Base-by-base conservation (phyloP, 176 grass and related monocot genomes). In the Luzula sylvatica region DNA sequence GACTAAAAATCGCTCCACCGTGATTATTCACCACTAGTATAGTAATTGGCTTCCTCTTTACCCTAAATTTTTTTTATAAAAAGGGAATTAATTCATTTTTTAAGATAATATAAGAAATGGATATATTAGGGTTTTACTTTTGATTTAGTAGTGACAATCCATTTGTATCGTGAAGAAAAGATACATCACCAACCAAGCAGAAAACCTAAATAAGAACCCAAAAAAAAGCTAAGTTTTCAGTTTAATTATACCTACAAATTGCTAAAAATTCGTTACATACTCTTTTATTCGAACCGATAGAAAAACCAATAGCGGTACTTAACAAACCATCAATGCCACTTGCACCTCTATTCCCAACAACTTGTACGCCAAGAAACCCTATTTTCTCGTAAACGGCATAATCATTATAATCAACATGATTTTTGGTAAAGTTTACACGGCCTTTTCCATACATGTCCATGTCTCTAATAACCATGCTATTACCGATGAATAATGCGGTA, bases 261-360 rank as follows among this genome's bases (percentile, higher is more conserved):
- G 15, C 38, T 25, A 35, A 35, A 16, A 26, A n/a, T 30, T 11
- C 67, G 53, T 54, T 27, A 68, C 60, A 46, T 62, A 88, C 89
- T 69, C 57, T 77, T 44, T 95, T 95, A 50, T 73, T 78, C 24
- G 78, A 95, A 42, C 89, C 89, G 59, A 76, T 65, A 56, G 89
- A 77, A 68, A 88, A 88, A 43, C 89, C 89, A 39, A 85, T 66
- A 67, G 89, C 83, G 40, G 83, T 88, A 27, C 89, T 95, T 46
- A 95, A 74, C 74, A 95, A 78, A 70, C 89, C 89, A 88, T 95
- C 89, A 55, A 95, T 95, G 61, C 89, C 89, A 95, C 89, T 88
- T 75, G 89, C 89, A 50, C 89, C 89, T 55, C 83, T 85, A 55
- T 95, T 95, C 51, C 83, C 89, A 68, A 62, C 77, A 45, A 88